A percentile compares a stretch with the other conserved stretches of the same genome.
phyloP scores from a whole-genome alignment of 345 rosid species.

The Durio zibethinus region DNA sequence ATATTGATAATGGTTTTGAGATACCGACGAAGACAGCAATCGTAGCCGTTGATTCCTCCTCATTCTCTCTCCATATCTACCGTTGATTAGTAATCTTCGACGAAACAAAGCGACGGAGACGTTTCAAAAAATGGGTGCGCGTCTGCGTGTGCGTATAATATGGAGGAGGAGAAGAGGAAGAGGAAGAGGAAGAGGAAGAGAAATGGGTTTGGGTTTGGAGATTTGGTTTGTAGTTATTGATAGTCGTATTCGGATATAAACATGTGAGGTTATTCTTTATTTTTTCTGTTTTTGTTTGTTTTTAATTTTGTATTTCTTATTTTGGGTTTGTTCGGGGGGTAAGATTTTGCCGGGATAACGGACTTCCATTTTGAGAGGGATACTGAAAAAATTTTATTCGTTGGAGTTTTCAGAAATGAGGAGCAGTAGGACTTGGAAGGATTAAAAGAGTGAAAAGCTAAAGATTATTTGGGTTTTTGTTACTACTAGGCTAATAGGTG shows the following conservation, averaged over 20 bases:
- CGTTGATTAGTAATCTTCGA: background rate
- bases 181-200: conserved; percentile 8
- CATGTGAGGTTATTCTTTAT: conserved; percentile 17
- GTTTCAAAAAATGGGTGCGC: background rate
- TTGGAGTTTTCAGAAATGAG: background rate
- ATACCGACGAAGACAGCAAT: background rate
- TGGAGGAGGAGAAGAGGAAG: background rate
- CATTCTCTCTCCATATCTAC: conserved; percentile 42
- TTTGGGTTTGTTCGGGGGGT: background rate
- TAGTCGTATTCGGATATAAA: conserved; percentile 47
- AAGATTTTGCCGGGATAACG: conserved; percentile 54
- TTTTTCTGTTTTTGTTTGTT: background rate
- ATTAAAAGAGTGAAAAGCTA: background rate
- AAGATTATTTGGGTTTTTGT: background rate
- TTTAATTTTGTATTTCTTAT: background rate
- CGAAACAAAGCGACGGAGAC: conserved; percentile 6
- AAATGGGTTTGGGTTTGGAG: conserved; percentile 8
- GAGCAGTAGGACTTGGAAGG: background rate
- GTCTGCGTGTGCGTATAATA: conserved; percentile 13
- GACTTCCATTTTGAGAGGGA: conserved; percentile 24
- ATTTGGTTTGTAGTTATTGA: conserved; percentile 16
- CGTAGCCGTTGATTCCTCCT: conserved; percentile 19
- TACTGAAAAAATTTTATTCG: background rate
- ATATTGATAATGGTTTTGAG: conserved; percentile 21
- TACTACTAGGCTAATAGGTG: too few relatives aligned